Percentiles rank a stretch among this genome's conserved stretches.
These are phyloP conservation scores for Glutinoglossum americanum DNA, from an alignment of 495 filamentous ascomycete genomes.

Conservation along the genomic window DNA sequence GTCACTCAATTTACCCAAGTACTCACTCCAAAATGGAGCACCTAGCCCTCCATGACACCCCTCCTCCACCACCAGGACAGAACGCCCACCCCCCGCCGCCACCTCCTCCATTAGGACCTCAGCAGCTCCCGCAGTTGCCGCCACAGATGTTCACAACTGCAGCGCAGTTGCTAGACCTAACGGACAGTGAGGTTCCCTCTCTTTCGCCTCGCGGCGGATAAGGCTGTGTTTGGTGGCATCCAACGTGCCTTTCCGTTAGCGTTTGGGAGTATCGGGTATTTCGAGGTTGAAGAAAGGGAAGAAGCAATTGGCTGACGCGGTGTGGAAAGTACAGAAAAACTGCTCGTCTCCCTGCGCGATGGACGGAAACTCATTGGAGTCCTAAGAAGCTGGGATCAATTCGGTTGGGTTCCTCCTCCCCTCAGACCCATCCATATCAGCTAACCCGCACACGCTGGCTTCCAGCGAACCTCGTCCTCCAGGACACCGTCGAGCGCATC, in stretches of 20 bases:
- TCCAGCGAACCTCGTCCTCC: constrained; percentile 87
- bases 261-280: no score
- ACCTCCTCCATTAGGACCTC: constrained; percentile 12
- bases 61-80: not conserved
- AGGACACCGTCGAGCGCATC: constrained; percentile 72
- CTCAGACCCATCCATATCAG: not conserved
- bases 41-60: constrained; percentile 1
- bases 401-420: constrained; percentile 32
- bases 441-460: not conserved
- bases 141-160: constrained; percentile 97
- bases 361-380: constrained; percentile 86
- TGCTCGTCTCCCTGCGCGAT: constrained; percentile 73
- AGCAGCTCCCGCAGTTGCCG: constrained; percentile 32
- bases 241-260: no score
- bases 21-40: constrained; percentile 4
- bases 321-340: constrained; percentile 45
- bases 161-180: constrained; percentile 81
- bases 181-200: constrained; percentile 57
- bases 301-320: constrained; percentile 2
- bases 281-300: not conserved
- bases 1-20: not conserved
- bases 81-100: not conserved
- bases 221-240: no score
- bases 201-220: no score
- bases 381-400: constrained; percentile 92